Evolutionary conservation across 2,329 filamentous ascomycete genomes (phyloP).

Genomic region (Geosmithia flava): DNA sequence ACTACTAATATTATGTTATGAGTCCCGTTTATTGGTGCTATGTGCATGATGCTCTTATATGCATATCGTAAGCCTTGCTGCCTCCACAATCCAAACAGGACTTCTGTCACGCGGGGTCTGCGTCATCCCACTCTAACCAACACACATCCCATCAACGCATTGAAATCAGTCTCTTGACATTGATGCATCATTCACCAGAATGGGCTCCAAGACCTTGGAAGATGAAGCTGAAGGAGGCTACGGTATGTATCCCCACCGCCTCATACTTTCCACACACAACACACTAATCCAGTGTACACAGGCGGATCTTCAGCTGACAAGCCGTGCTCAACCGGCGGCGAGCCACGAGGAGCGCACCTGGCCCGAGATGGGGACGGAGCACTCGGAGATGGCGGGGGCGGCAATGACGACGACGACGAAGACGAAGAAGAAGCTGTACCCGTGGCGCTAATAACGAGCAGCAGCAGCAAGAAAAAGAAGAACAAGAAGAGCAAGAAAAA

Average conservation of each 20-base stretch:
- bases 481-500: too few species aligned
- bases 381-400: constrained; percentile 18
- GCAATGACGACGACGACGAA: constrained; percentile 12
- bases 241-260: neutral
- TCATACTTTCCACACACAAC: neutral
- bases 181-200: neutral
- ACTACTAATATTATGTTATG: too few species aligned
- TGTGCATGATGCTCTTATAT: too few species aligned
- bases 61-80: too few species aligned
- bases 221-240: neutral
- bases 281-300: neutral
- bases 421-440: constrained; percentile 1
- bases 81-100: too few species aligned
- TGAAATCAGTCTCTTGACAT: too few species aligned
- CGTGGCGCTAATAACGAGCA: constrained; percentile 3
- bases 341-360: constrained; percentile 25
- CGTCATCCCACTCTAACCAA: too few species aligned
- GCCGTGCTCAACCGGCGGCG: constrained; percentile 18
- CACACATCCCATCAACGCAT: too few species aligned
- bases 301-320: constrained; percentile 8
- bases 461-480: constrained; percentile 10
- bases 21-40: too few species aligned
- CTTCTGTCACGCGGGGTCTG: too few species aligned
- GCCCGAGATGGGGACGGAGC: constrained; percentile 28
- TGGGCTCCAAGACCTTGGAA: constrained; percentile 2